Conservation (phyloP, 164 flowering plant species). For the Buxus sempervirens region DNA sequence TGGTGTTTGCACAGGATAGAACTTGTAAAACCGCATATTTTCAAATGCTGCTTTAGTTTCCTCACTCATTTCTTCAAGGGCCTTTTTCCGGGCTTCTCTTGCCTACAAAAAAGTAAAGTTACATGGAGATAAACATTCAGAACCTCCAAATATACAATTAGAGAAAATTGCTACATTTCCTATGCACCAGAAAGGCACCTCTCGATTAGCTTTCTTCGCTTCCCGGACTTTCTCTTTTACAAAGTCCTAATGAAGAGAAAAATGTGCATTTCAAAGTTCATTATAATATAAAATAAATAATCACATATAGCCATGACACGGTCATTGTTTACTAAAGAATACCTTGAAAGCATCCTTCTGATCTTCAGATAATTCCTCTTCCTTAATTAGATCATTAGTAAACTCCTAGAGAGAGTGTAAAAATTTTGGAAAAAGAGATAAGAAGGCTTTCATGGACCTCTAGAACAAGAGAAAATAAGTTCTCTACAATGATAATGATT, state of each 20-base stretch:
- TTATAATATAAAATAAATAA: neutral
- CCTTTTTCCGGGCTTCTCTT: slow-evolving; percentile 74
- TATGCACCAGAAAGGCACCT: slow-evolving; percentile 39
- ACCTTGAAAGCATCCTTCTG: slow-evolving; percentile 88
- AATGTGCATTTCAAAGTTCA: neutral
- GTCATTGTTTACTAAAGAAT: slow-evolving; percentile 1
- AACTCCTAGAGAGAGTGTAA: slow-evolving; percentile 54
- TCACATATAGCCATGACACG: neutral
- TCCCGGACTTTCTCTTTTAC: slow-evolving; percentile 81
- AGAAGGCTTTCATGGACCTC: too few relatives aligned
- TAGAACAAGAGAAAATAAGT: too few relatives aligned
- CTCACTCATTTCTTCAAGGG: slow-evolving; percentile 71
- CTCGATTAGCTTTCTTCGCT: slow-evolving; percentile 72
- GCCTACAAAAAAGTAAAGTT: slow-evolving; percentile 47
- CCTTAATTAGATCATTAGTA: slow-evolving; percentile 54
- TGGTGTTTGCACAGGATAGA: slow-evolving; percentile 77
- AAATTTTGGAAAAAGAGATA: neutral
- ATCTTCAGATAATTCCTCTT: slow-evolving; percentile 60
- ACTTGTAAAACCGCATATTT: slow-evolving; percentile 82
- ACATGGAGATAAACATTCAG: neutral
- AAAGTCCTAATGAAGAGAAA: slow-evolving; percentile 51
- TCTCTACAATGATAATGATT: neutral
- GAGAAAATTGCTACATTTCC: too few relatives aligned
- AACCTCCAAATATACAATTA: neutral
- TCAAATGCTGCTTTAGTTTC: slow-evolving; percentile 61